Percentiles rank a stretch among this genome's conserved stretches.
These are phyloP conservation scores for Xylariaceae sp. DNA, from an alignment of 2,329 filamentous ascomycete species.

Conservation along the genomic window DNA sequence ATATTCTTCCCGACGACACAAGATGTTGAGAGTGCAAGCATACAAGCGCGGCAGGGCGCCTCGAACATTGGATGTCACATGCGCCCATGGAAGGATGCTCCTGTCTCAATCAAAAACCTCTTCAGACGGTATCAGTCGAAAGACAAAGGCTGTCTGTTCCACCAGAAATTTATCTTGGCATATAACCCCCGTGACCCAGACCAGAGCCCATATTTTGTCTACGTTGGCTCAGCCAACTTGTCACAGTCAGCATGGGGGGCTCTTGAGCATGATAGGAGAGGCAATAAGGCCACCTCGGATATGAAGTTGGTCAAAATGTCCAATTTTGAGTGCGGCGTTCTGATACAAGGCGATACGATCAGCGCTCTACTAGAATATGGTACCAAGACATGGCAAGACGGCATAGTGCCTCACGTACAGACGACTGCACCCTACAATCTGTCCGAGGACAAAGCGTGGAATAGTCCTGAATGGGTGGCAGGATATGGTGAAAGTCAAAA, in stretches of 20 bases:
- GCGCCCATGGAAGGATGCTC: constrained; percentile 18
- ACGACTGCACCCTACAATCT: constrained; percentile 13
- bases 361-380: constrained; percentile 17
- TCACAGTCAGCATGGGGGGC: constrained; percentile 23
- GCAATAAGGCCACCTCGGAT: constrained; percentile 18
- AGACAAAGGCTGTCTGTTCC: constrained; percentile 23
- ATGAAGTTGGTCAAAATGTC: constrained; percentile 20
- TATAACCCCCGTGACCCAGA: constrained; percentile 11
- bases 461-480: constrained; percentile 18
- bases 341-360: constrained; percentile 21
- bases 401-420: constrained; percentile 21
- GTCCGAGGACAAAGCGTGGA: constrained; percentile 20
- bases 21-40: constrained; percentile 16
- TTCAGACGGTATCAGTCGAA: constrained; percentile 25
- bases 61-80: constrained; percentile 24
- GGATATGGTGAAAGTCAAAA: constrained; percentile 4
- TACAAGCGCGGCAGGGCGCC: constrained; percentile 15
- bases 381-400: constrained; percentile 19
- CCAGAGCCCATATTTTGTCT: constrained; percentile 19
- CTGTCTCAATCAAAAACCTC: constrained; percentile 15
- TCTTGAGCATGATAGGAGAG: constrained; percentile 20
- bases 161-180: constrained; percentile 24
- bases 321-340: constrained; percentile 25
- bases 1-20: constrained; percentile 22
- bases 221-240: constrained; percentile 26